Evolutionary conservation across 495 filamentous ascomycete genomes (phyloP), one percentile per base, ranked within the genome.

Genomic region (Hypoxylon rickii): DNA sequence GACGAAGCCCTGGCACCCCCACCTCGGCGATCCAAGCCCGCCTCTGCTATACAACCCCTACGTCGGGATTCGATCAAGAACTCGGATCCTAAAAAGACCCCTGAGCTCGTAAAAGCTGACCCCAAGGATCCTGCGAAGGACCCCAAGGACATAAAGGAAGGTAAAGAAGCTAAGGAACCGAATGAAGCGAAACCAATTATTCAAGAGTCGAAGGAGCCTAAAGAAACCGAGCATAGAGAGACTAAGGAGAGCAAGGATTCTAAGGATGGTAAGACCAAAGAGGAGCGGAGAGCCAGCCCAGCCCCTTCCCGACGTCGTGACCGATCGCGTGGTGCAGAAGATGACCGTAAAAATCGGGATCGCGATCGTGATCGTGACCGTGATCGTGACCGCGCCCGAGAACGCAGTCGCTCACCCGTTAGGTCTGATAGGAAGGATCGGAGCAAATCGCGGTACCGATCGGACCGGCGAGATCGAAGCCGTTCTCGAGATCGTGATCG

Each of bases 21-120:
- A 4, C 80, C 80, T 2, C 71, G 79, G 58, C 75, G 76, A 55
- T 55, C 64, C 0, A 76, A 71, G 56, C 77, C 80, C 0, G 76
- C 75, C 24, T 83, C 80, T n/a, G 80, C 80, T 1, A 83, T 83
- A 41, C 71, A 76, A 12, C 80, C 80, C 6, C 77, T 80, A 53
- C 71, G 74, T 24, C 70, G 76, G 21, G 70, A 72, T 7, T 73
- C 73, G 5, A 63, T 75, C n/a, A 77, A 74, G 55, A 60, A 66
- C 16, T 26, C 67, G 0, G 76, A 77, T 39, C 26, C 42, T 12
- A 77, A 71, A 52, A 77, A 73, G 34, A 44, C 45, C 1, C 45
- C 43, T 2, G 65, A 67, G 43, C 44, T 57, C n/a, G 52, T 50
- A 17, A 73, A 74, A 32, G 10, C 48, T 13, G 61, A 61, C n/a